Percentiles rank a stretch among this genome's conserved stretches.
These are phyloP conservation scores for Henckelia pumila DNA, from an alignment of 257 asterid genomes.

Conservation along the genomic window DNA sequence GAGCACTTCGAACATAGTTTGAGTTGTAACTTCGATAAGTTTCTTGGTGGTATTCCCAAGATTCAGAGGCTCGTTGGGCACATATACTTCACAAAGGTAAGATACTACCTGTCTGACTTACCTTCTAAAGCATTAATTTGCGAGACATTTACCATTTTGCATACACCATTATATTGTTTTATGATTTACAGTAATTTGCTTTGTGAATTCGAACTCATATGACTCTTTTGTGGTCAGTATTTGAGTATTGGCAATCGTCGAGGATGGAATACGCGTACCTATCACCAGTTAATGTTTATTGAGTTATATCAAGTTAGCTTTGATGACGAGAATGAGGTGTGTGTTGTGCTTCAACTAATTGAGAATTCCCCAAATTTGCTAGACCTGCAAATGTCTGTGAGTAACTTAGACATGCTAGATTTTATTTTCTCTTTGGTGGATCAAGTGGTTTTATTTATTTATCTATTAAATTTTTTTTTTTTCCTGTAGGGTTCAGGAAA, in stretches of 20 bases:
- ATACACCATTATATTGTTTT: background rate
- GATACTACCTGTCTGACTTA: constrained; percentile 9
- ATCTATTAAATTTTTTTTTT: no score
- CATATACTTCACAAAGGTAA: constrained; percentile 83
- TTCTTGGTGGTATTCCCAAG: constrained; percentile 74
- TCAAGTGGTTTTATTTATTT: background rate
- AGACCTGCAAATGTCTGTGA: constrained; percentile 74
- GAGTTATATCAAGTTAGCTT: constrained; percentile 86
- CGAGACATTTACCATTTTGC: background rate
- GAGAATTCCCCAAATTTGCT: constrained; percentile 65
- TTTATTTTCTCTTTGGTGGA: background rate
- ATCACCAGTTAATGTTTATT: constrained; percentile 53
- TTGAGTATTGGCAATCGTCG: constrained; percentile 60
- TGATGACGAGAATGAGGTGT: constrained; percentile 70
- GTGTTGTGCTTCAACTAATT: constrained; percentile 69
- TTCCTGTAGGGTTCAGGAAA: constrained; percentile 54
- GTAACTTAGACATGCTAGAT: constrained; percentile 23
- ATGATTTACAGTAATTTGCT: background rate
- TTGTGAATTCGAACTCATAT: constrained; percentile 13
- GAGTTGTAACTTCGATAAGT: constrained; percentile 71
- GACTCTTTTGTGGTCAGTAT: constrained; percentile 42
- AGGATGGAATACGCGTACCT: constrained; percentile 38
- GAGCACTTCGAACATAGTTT: constrained; percentile 75
- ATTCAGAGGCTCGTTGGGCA: constrained; percentile 84
- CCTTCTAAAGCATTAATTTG: background rate